Percentiles rank a stretch among this genome's conserved stretches.
Evolutionary conservation across 73 alveolate species (phyloP).

Genomic region (Diophrys appendiculata): DNA sequence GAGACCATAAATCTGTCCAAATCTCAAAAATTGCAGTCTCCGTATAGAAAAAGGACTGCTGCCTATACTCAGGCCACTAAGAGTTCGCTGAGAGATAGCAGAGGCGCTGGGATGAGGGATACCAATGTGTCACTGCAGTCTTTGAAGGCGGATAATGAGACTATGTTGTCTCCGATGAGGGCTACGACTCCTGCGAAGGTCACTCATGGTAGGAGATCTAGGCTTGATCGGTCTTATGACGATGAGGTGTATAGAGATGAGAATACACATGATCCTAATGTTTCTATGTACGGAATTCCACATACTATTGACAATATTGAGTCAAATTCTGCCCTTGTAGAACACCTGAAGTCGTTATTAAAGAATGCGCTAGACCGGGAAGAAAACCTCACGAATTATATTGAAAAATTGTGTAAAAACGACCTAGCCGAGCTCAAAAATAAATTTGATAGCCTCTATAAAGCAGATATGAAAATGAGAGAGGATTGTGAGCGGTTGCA

Average conservation of each 20-base stretch:
- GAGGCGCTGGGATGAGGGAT: background rate
- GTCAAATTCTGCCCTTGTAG: constrained; percentile 17
- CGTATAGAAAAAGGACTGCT: constrained; percentile 13
- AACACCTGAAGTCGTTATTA: constrained; percentile 1
- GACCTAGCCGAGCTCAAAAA: background rate
- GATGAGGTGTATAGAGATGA: background rate
- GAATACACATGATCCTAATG: background rate
- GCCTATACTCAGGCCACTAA: constrained; percentile 21
- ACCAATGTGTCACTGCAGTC: background rate
- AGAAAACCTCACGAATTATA: background rate
- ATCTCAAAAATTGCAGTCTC: constrained; percentile 2
- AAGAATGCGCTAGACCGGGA: constrained; percentile 22
- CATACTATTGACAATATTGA: constrained; percentile 29
- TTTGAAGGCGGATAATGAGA: background rate
- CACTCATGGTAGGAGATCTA: constrained; percentile 3
- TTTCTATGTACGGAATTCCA: constrained; percentile 17
- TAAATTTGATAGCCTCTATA: constrained; percentile 9
- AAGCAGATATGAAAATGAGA: constrained; percentile 13
- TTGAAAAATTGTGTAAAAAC: constrained; percentile 10
- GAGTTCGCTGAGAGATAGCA: constrained; percentile 1
- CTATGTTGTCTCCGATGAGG: constrained; percentile 2
- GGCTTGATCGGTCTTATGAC: background rate
- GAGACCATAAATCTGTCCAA: constrained; percentile 6
- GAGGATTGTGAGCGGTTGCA: constrained; percentile 16
- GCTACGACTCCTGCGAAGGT: constrained; percentile 15